phyloP scores from a whole-genome alignment of 805 yeast species.

The Metschnikowia lunata region DNA sequence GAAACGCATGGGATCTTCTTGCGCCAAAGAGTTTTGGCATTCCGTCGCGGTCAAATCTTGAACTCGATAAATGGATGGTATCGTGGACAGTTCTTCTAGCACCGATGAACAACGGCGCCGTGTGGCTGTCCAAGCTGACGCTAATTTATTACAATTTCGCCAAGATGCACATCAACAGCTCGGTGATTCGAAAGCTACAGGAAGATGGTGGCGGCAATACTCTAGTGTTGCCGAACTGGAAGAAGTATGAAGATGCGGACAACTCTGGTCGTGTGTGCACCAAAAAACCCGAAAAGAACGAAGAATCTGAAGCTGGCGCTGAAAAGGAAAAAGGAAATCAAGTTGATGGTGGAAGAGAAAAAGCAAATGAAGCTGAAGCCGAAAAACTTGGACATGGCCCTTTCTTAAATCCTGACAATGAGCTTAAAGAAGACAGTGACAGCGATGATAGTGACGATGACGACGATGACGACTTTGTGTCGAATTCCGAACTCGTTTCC shows the following conservation, averaged over 20 bases:
- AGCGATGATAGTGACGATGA: constrained; percentile 1
- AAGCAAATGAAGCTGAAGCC: constrained; percentile 13
- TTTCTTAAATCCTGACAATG: no score
- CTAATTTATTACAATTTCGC: constrained; percentile 70
- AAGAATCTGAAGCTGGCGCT: constrained; percentile 8
- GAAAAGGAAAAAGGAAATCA: constrained; percentile 21
- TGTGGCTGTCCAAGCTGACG: constrained; percentile 69
- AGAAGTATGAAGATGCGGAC: constrained; percentile 8
- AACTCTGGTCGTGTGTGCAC: no score
- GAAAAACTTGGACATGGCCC: background rate
- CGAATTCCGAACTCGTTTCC: constrained; percentile 28
- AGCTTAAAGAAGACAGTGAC: background rate
- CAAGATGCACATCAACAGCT: constrained; percentile 63
- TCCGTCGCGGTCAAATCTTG: constrained; percentile 63
- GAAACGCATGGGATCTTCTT: constrained; percentile 57
- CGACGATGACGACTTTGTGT: constrained; percentile 24
- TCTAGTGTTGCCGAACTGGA: constrained; percentile 32
- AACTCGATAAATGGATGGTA: constrained; percentile 74
- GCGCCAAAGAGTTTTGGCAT: constrained; percentile 61
- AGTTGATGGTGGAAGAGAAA: constrained; percentile 16
- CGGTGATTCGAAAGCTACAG: constrained; percentile 42
- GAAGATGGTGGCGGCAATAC: constrained; percentile 19
- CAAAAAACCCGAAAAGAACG: background rate
- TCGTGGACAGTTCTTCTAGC: constrained; percentile 70
- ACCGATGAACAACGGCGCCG: constrained; percentile 50